Base-by-base conservation (phyloP, 2,329 filamentous ascomycete genomes). In the Ascochyta viciae-villosae region DNA sequence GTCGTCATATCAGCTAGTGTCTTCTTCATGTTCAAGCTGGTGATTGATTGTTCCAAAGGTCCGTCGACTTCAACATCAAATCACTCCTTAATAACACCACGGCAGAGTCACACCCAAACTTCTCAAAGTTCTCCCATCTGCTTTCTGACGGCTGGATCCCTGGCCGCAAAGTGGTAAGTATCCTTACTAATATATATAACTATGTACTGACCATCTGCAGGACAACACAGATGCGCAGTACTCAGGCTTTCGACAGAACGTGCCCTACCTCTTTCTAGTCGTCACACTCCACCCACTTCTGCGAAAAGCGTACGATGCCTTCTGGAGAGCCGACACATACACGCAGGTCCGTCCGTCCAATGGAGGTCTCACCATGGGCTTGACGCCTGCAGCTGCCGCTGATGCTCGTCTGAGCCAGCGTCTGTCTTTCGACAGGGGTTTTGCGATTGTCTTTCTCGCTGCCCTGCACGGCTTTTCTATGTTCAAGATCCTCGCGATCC, bases 171-270 rank as follows among this genome's bases (percentile, higher is more conserved):
- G 91, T 98, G 60, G 90, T 92, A 82, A 74, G 66, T 64, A 27
- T 2, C 29, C 19, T 27, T 40, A 27, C 16, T 33, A 4, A 52
- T 42, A 54, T 40, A 39, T 46, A 27, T 23, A 5, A 24, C 4
- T 12, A 39, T 23, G 10, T 49, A 10, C 55, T 64, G 23, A 64
- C 52, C 23, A 16, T 29, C 10, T 37, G 3, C 60, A 92, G 89
- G 95, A 99, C 78, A 87, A 92, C 61, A 95, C 92, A 35, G 95
- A 99, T 77, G 77, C 84, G 29, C 95, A 99, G 76, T 99, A 98
- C 77, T 81, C 83, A 55, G 87, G 86, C 34, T 97, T 99, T 72
- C 88, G 96, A 63, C 81, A 84, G 59, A 98, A 98, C 70, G 83
- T 98, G 34, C 93, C 92, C 2, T 91, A 90, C 73, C 87, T 98